A percentile compares a stretch with the other conserved stretches of the same genome.
These are phyloP conservation scores for Skeletonema menzelii DNA, from an alignment of 108 stramenopile genomes.

Conservation along the genomic window DNA sequence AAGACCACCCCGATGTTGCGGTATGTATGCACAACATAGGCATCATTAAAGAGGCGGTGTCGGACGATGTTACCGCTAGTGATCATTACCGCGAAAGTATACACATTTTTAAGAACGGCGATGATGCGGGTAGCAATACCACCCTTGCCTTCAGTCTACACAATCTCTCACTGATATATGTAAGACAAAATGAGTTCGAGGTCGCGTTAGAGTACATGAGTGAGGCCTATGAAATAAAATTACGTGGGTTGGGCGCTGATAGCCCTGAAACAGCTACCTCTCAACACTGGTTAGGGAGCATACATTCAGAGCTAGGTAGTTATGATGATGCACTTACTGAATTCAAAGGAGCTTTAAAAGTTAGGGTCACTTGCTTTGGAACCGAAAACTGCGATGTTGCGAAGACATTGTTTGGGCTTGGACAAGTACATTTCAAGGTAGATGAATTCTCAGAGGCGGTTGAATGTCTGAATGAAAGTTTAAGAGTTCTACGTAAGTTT, in stretches of 20 bases:
- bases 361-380: constrained; percentile 34
- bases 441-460: constrained; percentile 34
- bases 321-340: constrained; percentile 31
- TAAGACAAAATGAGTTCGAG: constrained; percentile 6
- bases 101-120: constrained; percentile 23
- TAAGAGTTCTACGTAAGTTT: constrained; percentile 18
- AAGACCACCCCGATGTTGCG: constrained; percentile 28
- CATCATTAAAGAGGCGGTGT: constrained; percentile 22
- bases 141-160: constrained; percentile 32
- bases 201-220: constrained; percentile 33
- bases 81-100: constrained; percentile 32
- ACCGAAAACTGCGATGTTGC: constrained; percentile 36
- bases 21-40: constrained; percentile 43
- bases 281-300: constrained; percentile 41
- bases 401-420: constrained; percentile 31
- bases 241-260: constrained; percentile 11
- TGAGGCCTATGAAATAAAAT: constrained; percentile 30
- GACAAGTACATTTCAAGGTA: constrained; percentile 46
- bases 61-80: constrained; percentile 22
- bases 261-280: constrained; percentile 43
- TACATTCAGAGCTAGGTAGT: constrained; percentile 30
- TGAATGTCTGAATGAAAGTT: constrained; percentile 45
- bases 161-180: constrained; percentile 26
- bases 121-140: constrained; percentile 5
- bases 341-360: constrained; percentile 44